Base-by-base conservation (phyloP, 2,329 filamentous ascomycete species). In the Penicillium fuscoglaucum region DNA sequence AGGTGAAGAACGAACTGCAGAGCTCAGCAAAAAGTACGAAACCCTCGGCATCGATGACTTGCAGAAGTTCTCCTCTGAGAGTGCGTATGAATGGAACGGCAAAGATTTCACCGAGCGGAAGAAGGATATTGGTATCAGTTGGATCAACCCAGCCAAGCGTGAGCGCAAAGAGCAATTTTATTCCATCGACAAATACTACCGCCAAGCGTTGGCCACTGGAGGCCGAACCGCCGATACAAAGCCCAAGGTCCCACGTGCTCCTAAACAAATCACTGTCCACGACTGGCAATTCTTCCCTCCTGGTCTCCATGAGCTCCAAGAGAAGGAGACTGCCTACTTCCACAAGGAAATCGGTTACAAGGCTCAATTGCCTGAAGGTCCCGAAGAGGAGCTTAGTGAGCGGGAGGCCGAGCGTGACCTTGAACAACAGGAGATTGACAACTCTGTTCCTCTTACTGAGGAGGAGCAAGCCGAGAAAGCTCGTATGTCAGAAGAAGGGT, bases 101-200 rank as follows among this genome's bases (percentile, higher is more conserved):
- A 89, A 98, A 77, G 93, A 93, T 69, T 99, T 99, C 74, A 90
- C 92, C 53, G 90, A 90, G 58, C 86, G 88, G 72, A 96, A 96
- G 79, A 96, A 96, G 75, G 91, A 96, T 50, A 91, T 97, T 62
- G 91, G 91, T 49, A 84, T 97, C 64, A 93, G 83, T 70, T 99
- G 96, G 96, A 99, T 99, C 79, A 96, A 99, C 69, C 96, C 95
- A 2, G 88, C 93, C 17, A 99, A 99, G 82, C 93, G 95, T 76
- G 96, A 99, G 79, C 90, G 95, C 70, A 99, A 98, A 76, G 93
- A 98, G 72, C 92, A 97, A 73, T 92, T 91, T 6, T 99, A 99
- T 74, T 97, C 93, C 0, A 96, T 99, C 80, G 96, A 99, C 74
- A 96, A 97, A 76, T 99, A 99, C 79, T 99, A 98, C 78, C 89